Evolutionary conservation across 495 filamentous ascomycete genomes (phyloP).

Genomic region (Massariosphaeria phaeospora): DNA sequence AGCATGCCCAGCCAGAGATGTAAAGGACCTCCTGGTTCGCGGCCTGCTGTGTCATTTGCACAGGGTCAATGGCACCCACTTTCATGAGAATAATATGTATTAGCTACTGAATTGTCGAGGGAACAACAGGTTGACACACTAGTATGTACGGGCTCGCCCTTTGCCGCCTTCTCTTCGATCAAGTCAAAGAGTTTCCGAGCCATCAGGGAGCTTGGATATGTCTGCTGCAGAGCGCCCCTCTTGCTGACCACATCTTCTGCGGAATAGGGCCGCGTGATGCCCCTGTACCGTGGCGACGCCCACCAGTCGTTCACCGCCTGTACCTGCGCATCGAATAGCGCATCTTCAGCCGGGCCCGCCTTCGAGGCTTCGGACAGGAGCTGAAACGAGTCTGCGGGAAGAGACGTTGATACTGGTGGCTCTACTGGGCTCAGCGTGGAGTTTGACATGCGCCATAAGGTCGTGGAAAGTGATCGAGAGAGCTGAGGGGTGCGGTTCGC

Average conservation of each 20-base stretch:
- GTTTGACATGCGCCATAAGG: slow-evolving; percentile 33
- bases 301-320: slow-evolving; percentile 84
- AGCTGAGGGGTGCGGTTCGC: slow-evolving; percentile 15
- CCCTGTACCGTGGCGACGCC: slow-evolving; percentile 72
- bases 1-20: slow-evolving; percentile 95
- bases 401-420: slow-evolving; percentile 53
- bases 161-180: slow-evolving; percentile 65
- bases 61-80: slow-evolving; percentile 97
- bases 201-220: slow-evolving; percentile 87
- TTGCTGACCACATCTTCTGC: slow-evolving; percentile 89
- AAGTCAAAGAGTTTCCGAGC: slow-evolving; percentile 90
- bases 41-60: slow-evolving; percentile 99
- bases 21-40: slow-evolving; percentile 93
- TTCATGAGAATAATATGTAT: slow-evolving; percentile 14
- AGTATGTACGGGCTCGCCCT: slow-evolving; percentile 84
- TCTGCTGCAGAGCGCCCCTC: slow-evolving; percentile 77
- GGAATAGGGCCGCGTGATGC: slow-evolving; percentile 86
- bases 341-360: slow-evolving; percentile 72
- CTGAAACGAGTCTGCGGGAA: slow-evolving; percentile 71
- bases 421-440: slow-evolving; percentile 41
- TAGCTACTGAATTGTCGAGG: slow-evolving; percentile 19
- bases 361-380: slow-evolving; percentile 69
- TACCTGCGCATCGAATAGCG: slow-evolving; percentile 71
- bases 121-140: slow-evolving; percentile 51
- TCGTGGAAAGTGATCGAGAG: slow-evolving; percentile 34